These are phyloP conservation scores for Claviceps pusilla DNA, from an alignment of 2,329 filamentous ascomycete genomes.

Conservation along the genomic window DNA sequence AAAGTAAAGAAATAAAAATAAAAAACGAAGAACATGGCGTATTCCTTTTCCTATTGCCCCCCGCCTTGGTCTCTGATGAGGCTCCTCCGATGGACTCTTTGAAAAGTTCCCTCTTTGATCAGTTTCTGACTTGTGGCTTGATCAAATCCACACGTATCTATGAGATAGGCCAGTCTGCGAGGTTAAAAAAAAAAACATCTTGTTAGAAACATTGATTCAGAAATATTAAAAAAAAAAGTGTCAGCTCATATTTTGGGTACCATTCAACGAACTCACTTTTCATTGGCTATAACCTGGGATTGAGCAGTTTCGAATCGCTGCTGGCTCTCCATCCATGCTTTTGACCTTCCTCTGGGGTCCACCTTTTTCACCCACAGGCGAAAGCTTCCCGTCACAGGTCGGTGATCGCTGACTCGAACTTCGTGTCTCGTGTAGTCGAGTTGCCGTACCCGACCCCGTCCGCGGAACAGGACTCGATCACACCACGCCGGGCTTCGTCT, in stretches of 20 bases:
- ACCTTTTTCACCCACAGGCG: conserved; percentile 74
- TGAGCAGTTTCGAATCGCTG: conserved; percentile 60
- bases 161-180: conserved; percentile 34
- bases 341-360: conserved; percentile 47
- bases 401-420: conserved; percentile 78
- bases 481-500: conserved; percentile 91
- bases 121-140: conserved; percentile 32
- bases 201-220: not conserved
- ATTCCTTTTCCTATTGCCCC: not conserved
- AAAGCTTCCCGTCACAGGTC: conserved; percentile 79
- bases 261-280: conserved; percentile 47
- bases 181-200: too few species aligned
- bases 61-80: conserved; percentile 10
- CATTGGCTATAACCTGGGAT: conserved; percentile 50
- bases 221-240: not conserved
- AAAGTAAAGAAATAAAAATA: too few species aligned
- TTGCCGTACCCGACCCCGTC: conserved; percentile 68
- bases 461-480: conserved; percentile 78
- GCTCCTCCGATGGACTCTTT: conserved; percentile 15
- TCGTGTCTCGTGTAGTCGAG: conserved; percentile 81
- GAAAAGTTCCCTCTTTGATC: conserved; percentile 25
- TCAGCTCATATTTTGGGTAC: not conserved
- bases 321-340: conserved; percentile 58
- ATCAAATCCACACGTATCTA: conserved; percentile 38
- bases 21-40: not conserved